These are phyloP conservation scores for Agaricus bisporus DNA, from an alignment of 768 basidiomycete genomes.

Conservation along the genomic window DNA sequence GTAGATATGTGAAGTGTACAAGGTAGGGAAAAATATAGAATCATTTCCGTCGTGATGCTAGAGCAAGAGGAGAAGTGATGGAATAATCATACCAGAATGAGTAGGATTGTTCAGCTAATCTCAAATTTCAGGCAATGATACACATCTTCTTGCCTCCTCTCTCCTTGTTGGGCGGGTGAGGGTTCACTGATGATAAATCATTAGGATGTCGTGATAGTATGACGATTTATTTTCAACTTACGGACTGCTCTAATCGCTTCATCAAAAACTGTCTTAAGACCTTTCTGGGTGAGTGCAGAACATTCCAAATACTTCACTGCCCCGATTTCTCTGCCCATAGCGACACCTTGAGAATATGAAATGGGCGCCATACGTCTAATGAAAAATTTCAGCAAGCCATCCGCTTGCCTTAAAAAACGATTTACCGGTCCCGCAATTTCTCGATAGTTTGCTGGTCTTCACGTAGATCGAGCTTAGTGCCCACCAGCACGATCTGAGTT, in stretches of 20 bases:
- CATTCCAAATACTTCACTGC: slow-evolving; percentile 97
- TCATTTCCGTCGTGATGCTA: slow-evolving; percentile 9
- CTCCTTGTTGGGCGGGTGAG: slow-evolving; percentile 51
- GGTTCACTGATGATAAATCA: slow-evolving; percentile 52
- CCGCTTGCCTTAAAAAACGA: slow-evolving; percentile 1
- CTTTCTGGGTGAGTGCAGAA: slow-evolving; percentile 96
- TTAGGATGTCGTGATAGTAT: background rate
- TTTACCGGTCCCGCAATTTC: slow-evolving; percentile 85
- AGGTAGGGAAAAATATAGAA: background rate
- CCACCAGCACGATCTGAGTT: slow-evolving; percentile 89
- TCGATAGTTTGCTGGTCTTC: slow-evolving; percentile 92
- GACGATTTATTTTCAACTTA: slow-evolving; percentile 38
- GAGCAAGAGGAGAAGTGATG: slow-evolving; percentile 2
- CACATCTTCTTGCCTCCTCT: slow-evolving; percentile 50
- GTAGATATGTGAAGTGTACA: slow-evolving; percentile 9
- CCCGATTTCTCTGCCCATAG: slow-evolving; percentile 89
- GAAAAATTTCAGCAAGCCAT: slow-evolving; percentile 5
- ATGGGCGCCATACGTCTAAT: slow-evolving; percentile 90
- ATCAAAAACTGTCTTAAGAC: slow-evolving; percentile 97
- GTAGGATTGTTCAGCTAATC: slow-evolving; percentile 14
- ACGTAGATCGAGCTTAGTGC: slow-evolving; percentile 95
- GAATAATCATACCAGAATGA: slow-evolving; percentile 7
- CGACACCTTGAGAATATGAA: slow-evolving; percentile 83
- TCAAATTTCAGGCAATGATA: slow-evolving; percentile 59
- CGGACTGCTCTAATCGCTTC: slow-evolving; percentile 96